A percentile compares a stretch with the other conserved stretches of the same genome.
Evolutionary conservation across 2,329 filamentous ascomycete species (phyloP).

Genomic region (Colletotrichum sojae): DNA sequence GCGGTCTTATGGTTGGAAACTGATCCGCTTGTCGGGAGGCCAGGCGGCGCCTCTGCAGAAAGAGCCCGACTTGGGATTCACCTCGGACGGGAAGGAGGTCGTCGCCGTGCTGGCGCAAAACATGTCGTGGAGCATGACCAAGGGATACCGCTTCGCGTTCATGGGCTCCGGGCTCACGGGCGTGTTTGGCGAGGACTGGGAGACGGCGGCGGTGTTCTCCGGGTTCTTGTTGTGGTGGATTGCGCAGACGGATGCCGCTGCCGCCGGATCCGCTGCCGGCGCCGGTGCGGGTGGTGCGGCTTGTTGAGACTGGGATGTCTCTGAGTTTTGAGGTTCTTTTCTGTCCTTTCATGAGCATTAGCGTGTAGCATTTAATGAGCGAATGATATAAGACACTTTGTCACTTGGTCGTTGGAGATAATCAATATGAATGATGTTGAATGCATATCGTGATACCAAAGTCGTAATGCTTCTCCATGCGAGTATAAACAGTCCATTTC

Average conservation of each 20-base stretch:
- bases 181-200: conserved; percentile 36
- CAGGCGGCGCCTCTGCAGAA: background rate
- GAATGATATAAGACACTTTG: too few relatives aligned
- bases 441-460: too few relatives aligned
- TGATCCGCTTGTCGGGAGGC: conserved; percentile 30
- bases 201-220: conserved; percentile 15
- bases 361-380: too few relatives aligned
- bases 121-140: conserved; percentile 37
- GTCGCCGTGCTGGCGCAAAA: conserved; percentile 40
- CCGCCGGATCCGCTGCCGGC: background rate
- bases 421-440: too few relatives aligned
- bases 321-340: too few relatives aligned
- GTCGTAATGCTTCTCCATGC: too few relatives aligned
- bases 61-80: conserved; percentile 16
- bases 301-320: too few relatives aligned
- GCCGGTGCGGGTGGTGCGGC: background rate
- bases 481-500: too few relatives aligned
- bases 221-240: conserved; percentile 34
- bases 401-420: too few relatives aligned
- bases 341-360: too few relatives aligned
- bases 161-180: conserved; percentile 40
- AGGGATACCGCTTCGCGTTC: conserved; percentile 33
- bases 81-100: conserved; percentile 41
- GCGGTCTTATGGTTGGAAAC: conserved; percentile 39
- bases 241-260: background rate